phyloP scores from a whole-genome alignment of 208 protist genomes.

The Strigomonas oncopelti region DNA sequence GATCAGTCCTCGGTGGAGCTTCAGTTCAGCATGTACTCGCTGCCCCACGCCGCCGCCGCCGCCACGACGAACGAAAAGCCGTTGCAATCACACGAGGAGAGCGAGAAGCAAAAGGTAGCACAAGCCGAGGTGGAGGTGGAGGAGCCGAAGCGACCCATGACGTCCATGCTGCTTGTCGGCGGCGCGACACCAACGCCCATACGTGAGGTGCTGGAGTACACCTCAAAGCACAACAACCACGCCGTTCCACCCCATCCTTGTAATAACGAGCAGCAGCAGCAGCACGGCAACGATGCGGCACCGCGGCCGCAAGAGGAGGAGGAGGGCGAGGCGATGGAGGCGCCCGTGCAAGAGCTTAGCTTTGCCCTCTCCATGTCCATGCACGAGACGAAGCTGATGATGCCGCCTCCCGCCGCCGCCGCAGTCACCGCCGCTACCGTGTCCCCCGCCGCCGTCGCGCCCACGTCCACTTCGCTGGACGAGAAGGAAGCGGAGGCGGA shows the following conservation, averaged over 20 bases:
- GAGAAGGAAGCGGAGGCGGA: background rate
- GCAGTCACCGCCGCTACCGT: background rate
- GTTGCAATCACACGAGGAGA: too few relatives aligned
- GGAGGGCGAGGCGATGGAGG: background rate
- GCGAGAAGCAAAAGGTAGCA: too few relatives aligned
- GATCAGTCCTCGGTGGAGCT: background rate
- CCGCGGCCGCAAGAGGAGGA: background rate
- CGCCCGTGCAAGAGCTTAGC: background rate
- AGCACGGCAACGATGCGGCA: background rate
- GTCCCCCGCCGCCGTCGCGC: background rate
- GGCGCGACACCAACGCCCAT: conserved; percentile 49
- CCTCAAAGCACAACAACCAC: background rate
- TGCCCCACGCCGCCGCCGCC: background rate
- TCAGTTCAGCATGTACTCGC: conserved; percentile 1
- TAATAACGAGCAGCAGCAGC: too few relatives aligned
- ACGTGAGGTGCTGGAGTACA: conserved; percentile 19
- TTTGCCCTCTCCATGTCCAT: background rate
- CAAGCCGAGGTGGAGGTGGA: background rate
- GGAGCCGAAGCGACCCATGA: conserved; percentile 4
- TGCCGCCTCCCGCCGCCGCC: background rate
- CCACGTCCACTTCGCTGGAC: background rate
- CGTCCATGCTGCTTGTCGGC: conserved; percentile 49
- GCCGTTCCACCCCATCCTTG: background rate
- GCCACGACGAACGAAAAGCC: too few relatives aligned
- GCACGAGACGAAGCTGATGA: background rate